Base-by-base conservation (phyloP, 2,329 filamentous ascomycete genomes). In the Sclerotinia glacialis region DNA sequence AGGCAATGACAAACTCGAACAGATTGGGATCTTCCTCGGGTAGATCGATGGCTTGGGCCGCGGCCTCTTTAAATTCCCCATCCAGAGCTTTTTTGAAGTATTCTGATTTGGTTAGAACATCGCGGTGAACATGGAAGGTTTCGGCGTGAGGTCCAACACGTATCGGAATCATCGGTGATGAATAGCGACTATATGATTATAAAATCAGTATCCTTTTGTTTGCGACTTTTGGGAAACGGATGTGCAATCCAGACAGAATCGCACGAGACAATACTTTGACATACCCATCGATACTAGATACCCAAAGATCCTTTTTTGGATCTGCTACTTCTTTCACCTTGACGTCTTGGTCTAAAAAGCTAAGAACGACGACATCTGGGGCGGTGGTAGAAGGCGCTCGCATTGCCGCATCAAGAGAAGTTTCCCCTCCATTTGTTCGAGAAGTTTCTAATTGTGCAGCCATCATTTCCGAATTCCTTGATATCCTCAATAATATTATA, bases 1-100 rank as follows among this genome's bases (percentile, higher is more conserved):
- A 83, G n/a, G 81, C 80, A 46, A 85, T 75, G 52, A 84, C 73
- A 68, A 83, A 83, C 67, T 82, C 80, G 68, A 85, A 84, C 56
- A 82, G 79, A 64, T 79, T 78, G 3, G 82, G 81, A 69, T 83
- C 78, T 67, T 84, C 82, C 67, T 84, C 82, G 0, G 81, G 82
- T 1, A 85, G 74, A 70, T 82, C 77, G 62, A 85, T 79, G 18
- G 78, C 77, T 68, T 83, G 80, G 21, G 79, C 77, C 26, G 76
- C 76, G 2, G 80, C 78, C 71, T 84, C 83, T 61, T 72, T 77
- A 69, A 83, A 84, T 34, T 76, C 75, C 46, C 82, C 82, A 67
- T 79, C 79, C 8, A 84, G 76, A 18, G 82, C 82, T 68, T 78
- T 82, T 61, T 77, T 77, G 71, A 84, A 84, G 76, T 80, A 84